Evolutionary conservation across 140 eudicot genomes (phyloP).

Genomic region (Senecio squalidus): DNA sequence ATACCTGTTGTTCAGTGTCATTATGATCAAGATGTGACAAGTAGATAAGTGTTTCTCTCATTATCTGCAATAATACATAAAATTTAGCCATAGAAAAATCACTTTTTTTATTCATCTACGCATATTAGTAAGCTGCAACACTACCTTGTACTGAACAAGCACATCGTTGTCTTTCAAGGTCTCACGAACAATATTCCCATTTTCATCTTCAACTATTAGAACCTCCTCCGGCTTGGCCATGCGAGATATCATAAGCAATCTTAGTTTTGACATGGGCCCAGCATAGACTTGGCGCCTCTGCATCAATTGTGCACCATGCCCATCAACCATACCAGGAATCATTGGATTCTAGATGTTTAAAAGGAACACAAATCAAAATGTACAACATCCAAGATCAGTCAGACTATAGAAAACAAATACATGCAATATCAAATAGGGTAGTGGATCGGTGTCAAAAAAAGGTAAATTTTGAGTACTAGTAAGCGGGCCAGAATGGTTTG

Average conservation of each 20-base stretch:
- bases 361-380: conserved; percentile 10
- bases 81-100: conserved; percentile 2
- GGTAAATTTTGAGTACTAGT: background rate
- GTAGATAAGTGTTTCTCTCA: conserved; percentile 94
- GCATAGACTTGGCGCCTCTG: conserved; percentile 87
- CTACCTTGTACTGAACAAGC: conserved; percentile 94
- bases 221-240: conserved; percentile 99
- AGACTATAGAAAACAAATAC: conserved; percentile 2
- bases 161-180: conserved; percentile 98
- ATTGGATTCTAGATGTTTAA: conserved; percentile 43
- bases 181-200: conserved; percentile 98
- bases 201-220: conserved; percentile 95
- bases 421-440: background rate
- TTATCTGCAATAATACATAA: conserved; percentile 47
- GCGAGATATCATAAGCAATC: conserved; percentile 87
- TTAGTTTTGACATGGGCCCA: conserved; percentile 81
- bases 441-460: no score
- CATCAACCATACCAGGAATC: conserved; percentile 61
- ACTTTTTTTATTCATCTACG: background rate
- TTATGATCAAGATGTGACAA: conserved; percentile 97
- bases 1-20: conserved; percentile 96
- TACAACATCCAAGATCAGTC: conserved; percentile 7
- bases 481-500: background rate
- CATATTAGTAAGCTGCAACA: conserved; percentile 8
- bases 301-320: conserved; percentile 62